Base-by-base conservation (phyloP, 148 eudicot genomes). In the Arbutus unedo region DNA sequence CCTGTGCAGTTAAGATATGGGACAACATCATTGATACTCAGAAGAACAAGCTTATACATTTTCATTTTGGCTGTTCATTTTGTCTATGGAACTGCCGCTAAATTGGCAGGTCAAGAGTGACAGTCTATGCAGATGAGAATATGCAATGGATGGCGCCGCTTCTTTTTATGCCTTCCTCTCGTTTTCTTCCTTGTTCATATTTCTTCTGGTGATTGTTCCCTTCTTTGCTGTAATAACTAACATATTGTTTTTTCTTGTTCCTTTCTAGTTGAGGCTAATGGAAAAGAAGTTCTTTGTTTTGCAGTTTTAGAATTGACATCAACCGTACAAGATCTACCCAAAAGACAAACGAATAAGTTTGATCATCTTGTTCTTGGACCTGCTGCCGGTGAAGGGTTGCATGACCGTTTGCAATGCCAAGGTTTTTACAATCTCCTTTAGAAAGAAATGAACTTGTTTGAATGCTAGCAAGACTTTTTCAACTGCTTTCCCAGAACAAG, bases 371-470 rank as follows among this genome's bases (percentile, higher is more conserved):
- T 96, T 54, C 89, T 91, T 82, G 99, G 98, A 18, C 94, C 91
- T 83, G 93, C 97, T 87, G 94, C 97, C 82, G 99, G 99, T 53
- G 91, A 93, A 85, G 98, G 97, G 59, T 86, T 91, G 86, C 88
- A 59, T 19, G 88, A 94, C 88, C 98, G 99, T 60, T 88, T 96
- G 84, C 99, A 96, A 72, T 96, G 98, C 86, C 90, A 87, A 91
- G 99, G 99, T 90, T 74, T 82, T 76, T 74, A 74, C 55, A 3
- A 31, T 81, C 53, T 66, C 19, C 48, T 80, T 68, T 68, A 4
- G 19, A 23, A 48, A 48, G 38, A 62, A 62, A 5, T 21, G 2
- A 2, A 6, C 16, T 16, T 60, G 50, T 0, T 51, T 55, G 18
- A n/a, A 10, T 43, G 11, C 55, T 53, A 23, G 74, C 13, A 49